Conservation (phyloP, 1,139 yeast species). For the Geotrichum aggregatum region DNA sequence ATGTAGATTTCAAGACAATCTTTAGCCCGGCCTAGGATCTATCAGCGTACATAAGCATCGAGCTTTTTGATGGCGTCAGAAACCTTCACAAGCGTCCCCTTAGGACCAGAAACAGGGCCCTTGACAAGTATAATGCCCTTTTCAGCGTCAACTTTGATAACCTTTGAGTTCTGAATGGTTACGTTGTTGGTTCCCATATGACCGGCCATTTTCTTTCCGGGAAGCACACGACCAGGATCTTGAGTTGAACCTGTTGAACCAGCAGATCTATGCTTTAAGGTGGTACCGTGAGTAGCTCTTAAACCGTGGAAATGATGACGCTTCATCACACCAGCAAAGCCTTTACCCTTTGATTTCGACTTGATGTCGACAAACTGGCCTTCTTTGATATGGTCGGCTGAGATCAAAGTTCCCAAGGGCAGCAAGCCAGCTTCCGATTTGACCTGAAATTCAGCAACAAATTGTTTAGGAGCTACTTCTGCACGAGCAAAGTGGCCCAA, state of each 20-base stretch:
- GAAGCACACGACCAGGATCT: constrained; percentile 92
- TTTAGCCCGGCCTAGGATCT: neutral
- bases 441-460: constrained; percentile 73
- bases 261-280: constrained; percentile 88
- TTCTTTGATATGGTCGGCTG: constrained; percentile 74
- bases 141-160: constrained; percentile 74
- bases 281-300: constrained; percentile 93
- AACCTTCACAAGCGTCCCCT: constrained; percentile 66
- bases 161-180: constrained; percentile 72
- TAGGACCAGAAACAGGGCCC: constrained; percentile 92
- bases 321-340: constrained; percentile 98
- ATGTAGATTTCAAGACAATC: neutral
- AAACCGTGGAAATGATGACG: constrained; percentile 90
- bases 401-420: constrained; percentile 72
- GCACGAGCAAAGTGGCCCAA: constrained; percentile 80
- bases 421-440: constrained; percentile 60
- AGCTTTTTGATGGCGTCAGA: constrained; percentile 63
- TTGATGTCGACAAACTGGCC: constrained; percentile 84
- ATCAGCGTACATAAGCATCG: constrained; percentile 15
- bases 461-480: constrained; percentile 76
- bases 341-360: constrained; percentile 87
- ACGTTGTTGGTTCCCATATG: constrained; percentile 78
- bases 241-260: constrained; percentile 97
- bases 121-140: constrained; percentile 78
- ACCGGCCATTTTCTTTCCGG: constrained; percentile 98